These are phyloP conservation scores for Sapria himalayana DNA, from an alignment of 345 rosid species.

Conservation along the genomic window DNA sequence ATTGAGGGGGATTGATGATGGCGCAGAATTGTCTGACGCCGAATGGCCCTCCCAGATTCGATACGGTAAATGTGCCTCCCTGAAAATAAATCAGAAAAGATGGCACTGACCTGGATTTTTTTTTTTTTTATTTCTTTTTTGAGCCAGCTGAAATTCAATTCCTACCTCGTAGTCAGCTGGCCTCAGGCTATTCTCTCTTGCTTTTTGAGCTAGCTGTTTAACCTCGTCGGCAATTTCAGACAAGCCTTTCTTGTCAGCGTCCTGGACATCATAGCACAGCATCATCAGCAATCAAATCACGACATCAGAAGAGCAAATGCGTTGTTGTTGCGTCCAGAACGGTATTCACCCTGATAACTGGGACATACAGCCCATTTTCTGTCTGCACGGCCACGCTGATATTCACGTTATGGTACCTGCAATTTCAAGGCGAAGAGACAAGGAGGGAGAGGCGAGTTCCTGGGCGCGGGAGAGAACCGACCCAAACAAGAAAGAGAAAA, in stretches of 20 bases:
- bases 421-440: slow-evolving; percentile 4
- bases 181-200: slow-evolving; percentile 69
- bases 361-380: slow-evolving; percentile 83
- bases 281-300: no score
- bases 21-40: slow-evolving; percentile 92
- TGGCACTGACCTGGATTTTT: no score
- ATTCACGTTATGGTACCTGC: slow-evolving; percentile 71
- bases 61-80: slow-evolving; percentile 93
- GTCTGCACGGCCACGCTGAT: slow-evolving; percentile 93
- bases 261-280: slow-evolving; percentile 24
- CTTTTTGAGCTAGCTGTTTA: slow-evolving; percentile 69
- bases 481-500: no score
- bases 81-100: no score
- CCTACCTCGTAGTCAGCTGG: slow-evolving; percentile 91
- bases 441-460: no score
- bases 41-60: slow-evolving; percentile 97
- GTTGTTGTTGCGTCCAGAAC: no score
- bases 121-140: no score
- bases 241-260: slow-evolving; percentile 89
- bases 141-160: background rate
- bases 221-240: slow-evolving; percentile 67
- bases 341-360: slow-evolving; percentile 75
- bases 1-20: slow-evolving; percentile 84
- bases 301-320: no score
- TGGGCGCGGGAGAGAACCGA: no score